phyloP scores from a whole-genome alignment of 805 yeast genomes.

The Ogataea minuta region DNA sequence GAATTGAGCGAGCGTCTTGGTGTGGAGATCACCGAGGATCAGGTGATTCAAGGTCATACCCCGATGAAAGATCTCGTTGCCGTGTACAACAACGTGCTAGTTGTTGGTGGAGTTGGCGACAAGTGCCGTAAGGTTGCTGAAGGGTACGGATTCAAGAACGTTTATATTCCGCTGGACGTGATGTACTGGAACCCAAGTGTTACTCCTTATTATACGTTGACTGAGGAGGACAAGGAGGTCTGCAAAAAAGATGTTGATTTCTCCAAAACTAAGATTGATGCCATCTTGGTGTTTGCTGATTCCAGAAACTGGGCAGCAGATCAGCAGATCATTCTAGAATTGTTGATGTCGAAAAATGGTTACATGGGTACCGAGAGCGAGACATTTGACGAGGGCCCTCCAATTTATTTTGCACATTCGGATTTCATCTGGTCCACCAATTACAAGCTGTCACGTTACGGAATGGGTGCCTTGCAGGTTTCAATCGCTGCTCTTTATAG shows the following conservation, averaged over 20 bases:
- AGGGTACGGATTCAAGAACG: constrained; percentile 80
- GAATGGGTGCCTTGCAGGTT: constrained; percentile 93
- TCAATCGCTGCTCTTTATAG: constrained; percentile 81
- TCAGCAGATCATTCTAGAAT: constrained; percentile 83
- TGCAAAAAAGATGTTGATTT: constrained; percentile 62
- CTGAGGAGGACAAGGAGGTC: constrained; percentile 63
- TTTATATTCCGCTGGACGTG: constrained; percentile 77
- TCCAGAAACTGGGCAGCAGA: constrained; percentile 93
- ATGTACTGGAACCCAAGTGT: constrained; percentile 87
- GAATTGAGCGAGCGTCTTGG: constrained; percentile 65
- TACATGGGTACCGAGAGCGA: constrained; percentile 78
- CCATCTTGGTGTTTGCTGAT: constrained; percentile 87
- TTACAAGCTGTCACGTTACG: constrained; percentile 76
- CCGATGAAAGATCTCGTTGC: constrained; percentile 84
- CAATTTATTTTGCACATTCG: constrained; percentile 83
- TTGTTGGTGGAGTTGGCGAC: constrained; percentile 87
- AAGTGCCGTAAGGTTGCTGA: constrained; percentile 80
- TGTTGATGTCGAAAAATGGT: constrained; percentile 73
- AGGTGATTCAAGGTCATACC: constrained; percentile 90
- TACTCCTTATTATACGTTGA: constrained; percentile 75
- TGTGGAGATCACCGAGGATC: constrained; percentile 63
- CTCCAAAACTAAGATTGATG: constrained; percentile 65
- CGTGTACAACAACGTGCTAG: constrained; percentile 68
- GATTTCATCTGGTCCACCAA: constrained; percentile 94
- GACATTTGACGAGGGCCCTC: constrained; percentile 74